Evolutionary conservation across 75 land plant genomes (phyloP).

Genomic region (Adiantum capillusveneris): DNA sequence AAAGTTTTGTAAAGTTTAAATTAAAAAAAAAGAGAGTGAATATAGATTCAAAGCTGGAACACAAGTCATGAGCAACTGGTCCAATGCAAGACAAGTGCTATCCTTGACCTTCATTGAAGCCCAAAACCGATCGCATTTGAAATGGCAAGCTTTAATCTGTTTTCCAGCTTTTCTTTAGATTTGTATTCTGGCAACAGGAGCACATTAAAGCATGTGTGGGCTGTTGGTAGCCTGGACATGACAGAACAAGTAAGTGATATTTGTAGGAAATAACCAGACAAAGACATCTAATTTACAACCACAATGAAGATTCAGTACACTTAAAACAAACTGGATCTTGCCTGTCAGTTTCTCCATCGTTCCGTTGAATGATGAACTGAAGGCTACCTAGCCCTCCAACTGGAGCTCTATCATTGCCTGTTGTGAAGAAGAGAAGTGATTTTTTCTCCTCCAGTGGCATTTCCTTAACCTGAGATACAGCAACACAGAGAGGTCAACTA

Average conservation of each 20-base stretch:
- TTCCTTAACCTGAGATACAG: constrained; percentile 18
- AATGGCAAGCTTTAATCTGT: constrained; percentile 36
- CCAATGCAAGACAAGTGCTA: too few relatives aligned
- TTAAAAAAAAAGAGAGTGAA: too few relatives aligned
- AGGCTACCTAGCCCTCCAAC: constrained; percentile 35
- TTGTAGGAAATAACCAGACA: not conserved
- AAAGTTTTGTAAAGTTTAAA: too few relatives aligned
- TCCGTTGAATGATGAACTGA: constrained; percentile 25
- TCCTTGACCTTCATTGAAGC: constrained; percentile 20
- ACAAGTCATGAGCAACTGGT: too few relatives aligned
- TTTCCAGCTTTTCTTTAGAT: constrained; percentile 23
- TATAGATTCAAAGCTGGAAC: too few relatives aligned
- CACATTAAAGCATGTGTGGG: constrained; percentile 38
- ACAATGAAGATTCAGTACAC: not conserved
- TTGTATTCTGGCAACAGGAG: constrained; percentile 30
- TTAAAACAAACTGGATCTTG: too few relatives aligned
- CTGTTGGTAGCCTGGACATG: constrained; percentile 28
- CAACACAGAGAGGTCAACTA: too few relatives aligned
- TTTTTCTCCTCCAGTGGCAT: constrained; percentile 36
- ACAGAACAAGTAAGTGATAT: not conserved
- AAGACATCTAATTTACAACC: not conserved
- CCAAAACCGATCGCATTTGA: constrained; percentile 43
- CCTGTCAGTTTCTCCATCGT: constrained; percentile 42
- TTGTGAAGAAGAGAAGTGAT: constrained; percentile 35
- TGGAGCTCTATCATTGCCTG: constrained; percentile 38